phyloP scores from a whole-genome alignment of 1,284 basidiomycete species.

The Tremellales sp. region DNA sequence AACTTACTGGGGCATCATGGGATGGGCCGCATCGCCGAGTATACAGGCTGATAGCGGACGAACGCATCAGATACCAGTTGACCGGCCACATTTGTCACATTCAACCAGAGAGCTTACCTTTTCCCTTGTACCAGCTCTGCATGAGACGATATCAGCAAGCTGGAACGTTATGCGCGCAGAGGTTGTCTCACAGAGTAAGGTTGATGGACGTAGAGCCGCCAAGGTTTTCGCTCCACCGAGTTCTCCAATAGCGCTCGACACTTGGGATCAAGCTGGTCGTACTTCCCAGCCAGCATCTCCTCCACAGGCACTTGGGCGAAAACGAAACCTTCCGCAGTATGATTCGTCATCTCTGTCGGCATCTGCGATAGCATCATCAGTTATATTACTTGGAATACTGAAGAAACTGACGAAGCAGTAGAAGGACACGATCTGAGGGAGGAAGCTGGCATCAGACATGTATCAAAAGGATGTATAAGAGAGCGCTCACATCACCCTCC shows the following conservation, averaged over 20 bases:
- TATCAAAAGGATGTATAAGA: no score
- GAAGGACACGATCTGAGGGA: constrained; percentile 47
- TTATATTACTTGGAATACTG: neutral
- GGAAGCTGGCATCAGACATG: no score
- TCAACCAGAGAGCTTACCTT: no score
- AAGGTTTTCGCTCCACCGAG: constrained; percentile 45
- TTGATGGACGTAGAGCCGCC: constrained; percentile 48
- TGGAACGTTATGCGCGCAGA: no score
- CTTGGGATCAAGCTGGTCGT: constrained; percentile 40
- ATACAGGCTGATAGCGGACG: no score
- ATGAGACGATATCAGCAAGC: no score
- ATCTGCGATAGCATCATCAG: neutral
- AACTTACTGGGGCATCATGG: constrained; percentile 40
- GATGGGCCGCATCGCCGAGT: constrained; percentile 43
- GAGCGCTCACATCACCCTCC: no score
- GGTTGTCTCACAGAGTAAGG: no score
- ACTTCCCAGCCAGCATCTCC: constrained; percentile 42
- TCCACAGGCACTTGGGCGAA: constrained; percentile 41
- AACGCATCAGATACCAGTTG: no score
- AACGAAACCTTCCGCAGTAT: constrained; percentile 47
- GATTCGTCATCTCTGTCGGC: constrained; percentile 44
- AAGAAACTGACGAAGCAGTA: constrained; percentile 33
- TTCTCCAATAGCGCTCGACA: constrained; percentile 40
- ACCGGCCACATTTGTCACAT: no score
- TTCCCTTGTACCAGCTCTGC: no score